Conservation (phyloP, 2,329 filamentous ascomycete genomes). For the Cercospora janseana region DNA sequence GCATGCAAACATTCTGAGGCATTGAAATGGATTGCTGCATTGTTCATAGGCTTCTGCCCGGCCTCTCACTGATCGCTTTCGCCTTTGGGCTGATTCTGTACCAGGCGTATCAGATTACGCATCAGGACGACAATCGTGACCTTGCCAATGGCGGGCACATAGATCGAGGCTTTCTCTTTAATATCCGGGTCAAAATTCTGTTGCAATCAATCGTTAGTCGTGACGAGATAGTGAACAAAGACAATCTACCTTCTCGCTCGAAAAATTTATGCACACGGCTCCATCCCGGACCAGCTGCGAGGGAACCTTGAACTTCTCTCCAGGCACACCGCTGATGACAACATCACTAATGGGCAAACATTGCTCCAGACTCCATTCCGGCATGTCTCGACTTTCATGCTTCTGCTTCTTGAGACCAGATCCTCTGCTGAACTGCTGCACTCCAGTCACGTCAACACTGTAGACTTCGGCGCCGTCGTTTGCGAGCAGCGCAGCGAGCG, state of each 20-base stretch:
- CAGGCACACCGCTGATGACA: conserved; percentile 88
- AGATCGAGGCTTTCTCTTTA: conserved; percentile 94
- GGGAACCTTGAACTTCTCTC: conserved; percentile 85
- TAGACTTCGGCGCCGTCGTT: conserved; percentile 97
- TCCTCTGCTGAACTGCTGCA: conserved; percentile 89
- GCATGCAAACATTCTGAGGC: not conserved
- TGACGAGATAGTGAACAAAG: not conserved
- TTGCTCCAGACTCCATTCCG: conserved; percentile 74
- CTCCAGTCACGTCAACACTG: conserved; percentile 86
- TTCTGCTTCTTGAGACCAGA: conserved; percentile 79
- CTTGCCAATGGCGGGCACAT: conserved; percentile 95
- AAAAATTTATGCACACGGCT: conserved; percentile 98
- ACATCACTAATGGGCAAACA: conserved; percentile 88
- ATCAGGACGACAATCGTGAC: conserved; percentile 92
- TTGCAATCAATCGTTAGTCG: conserved; percentile 6
- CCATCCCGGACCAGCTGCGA: conserved; percentile 80
- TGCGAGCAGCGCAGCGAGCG: conserved; percentile 85
- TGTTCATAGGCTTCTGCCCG: too few species aligned
- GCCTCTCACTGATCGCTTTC: conserved; percentile 10
- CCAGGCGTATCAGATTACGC: conserved; percentile 70
- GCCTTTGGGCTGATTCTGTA: conserved; percentile 34
- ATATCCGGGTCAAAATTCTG: conserved; percentile 84
- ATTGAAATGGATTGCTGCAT: too few species aligned
- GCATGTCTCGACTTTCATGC: conserved; percentile 83
- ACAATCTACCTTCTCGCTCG: conserved; percentile 68